Evolutionary conservation across 2,329 filamentous ascomycete species (phyloP).

Genomic region (Raffaelea arxii): DNA sequence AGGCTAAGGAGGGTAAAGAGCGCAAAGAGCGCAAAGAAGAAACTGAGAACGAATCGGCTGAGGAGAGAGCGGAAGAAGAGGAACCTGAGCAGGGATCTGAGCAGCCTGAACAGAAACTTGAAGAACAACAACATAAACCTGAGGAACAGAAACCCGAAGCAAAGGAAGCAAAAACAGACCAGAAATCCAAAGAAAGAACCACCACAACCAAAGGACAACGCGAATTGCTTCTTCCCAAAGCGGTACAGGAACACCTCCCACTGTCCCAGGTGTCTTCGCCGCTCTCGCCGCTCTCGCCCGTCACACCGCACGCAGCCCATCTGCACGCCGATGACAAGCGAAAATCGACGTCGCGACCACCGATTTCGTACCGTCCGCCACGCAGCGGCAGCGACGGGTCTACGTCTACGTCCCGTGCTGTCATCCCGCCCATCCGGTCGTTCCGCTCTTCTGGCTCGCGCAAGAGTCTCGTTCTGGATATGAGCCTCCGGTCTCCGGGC

Average conservation of each 20-base stretch:
- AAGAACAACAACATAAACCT: no score
- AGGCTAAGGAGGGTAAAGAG: no score
- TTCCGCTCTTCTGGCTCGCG: slow-evolving; percentile 49
- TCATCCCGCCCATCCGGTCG: slow-evolving; percentile 43
- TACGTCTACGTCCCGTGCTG: slow-evolving; percentile 20
- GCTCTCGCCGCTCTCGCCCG: no score
- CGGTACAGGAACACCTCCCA: slow-evolving; percentile 16
- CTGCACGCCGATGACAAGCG: slow-evolving; percentile 39
- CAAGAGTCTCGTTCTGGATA: slow-evolving; percentile 43
- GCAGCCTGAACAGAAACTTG: no score
- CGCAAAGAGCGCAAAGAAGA: no score
- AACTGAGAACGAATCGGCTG: no score
- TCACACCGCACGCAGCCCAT: no score
- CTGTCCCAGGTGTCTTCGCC: no score
- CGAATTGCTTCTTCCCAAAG: slow-evolving; percentile 36
- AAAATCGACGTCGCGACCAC: slow-evolving; percentile 33
- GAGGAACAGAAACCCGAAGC: no score
- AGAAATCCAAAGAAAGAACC: slow-evolving; percentile 25
- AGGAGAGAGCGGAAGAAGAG: no score
- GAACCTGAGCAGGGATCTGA: no score
- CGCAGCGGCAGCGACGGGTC: slow-evolving; percentile 19
- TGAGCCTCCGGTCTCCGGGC: slow-evolving; percentile 33
- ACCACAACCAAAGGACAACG: slow-evolving; percentile 36
- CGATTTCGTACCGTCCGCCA: slow-evolving; percentile 40
- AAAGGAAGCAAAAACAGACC: no score